Conservation (phyloP, 2,329 filamentous ascomycete species). For the Daldinia sp. region DNA sequence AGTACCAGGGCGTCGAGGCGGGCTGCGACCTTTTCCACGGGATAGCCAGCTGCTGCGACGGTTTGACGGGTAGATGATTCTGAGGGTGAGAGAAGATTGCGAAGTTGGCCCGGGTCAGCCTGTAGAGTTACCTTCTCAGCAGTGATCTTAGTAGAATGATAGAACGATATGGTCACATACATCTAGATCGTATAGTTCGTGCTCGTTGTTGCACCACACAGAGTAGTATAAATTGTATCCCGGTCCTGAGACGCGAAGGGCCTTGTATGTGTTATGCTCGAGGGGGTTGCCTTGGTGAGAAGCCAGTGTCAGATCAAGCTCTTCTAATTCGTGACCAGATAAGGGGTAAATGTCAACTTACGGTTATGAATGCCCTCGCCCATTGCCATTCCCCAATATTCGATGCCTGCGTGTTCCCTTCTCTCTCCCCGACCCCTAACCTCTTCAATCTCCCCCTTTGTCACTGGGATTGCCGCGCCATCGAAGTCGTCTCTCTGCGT, state of each 20-base stretch:
- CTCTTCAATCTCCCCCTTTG: constrained; percentile 34
- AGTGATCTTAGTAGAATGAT: not conserved
- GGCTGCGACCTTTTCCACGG: constrained; percentile 46
- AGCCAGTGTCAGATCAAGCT: not conserved
- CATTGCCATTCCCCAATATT: constrained; percentile 57
- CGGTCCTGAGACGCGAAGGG: constrained; percentile 54
- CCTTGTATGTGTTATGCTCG: constrained; percentile 62
- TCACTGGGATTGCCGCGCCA: constrained; percentile 58
- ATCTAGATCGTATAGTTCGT: constrained; percentile 63
- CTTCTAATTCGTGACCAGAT: not conserved
- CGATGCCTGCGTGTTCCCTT: constrained; percentile 60
- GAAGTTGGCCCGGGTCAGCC: constrained; percentile 42
- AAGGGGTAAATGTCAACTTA: constrained; percentile 13
- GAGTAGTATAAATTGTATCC: constrained; percentile 62
- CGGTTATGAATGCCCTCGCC: constrained; percentile 37
- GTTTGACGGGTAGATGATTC: constrained; percentile 6
- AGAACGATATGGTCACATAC: constrained; percentile 50
- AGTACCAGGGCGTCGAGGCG: constrained; percentile 59
- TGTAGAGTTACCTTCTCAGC: constrained; percentile 5
- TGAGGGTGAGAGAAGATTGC: constrained; percentile 51
- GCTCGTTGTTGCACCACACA: constrained; percentile 64
- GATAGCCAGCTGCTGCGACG: constrained; percentile 11
- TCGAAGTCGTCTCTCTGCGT: constrained; percentile 58
- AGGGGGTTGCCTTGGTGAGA: constrained; percentile 10
- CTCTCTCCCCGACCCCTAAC: constrained; percentile 17